Percentiles rank a stretch among this genome's conserved stretches.
Conservation (phyloP, 1,284 basidiomycete species). For the Flammula alnicola region DNA sequence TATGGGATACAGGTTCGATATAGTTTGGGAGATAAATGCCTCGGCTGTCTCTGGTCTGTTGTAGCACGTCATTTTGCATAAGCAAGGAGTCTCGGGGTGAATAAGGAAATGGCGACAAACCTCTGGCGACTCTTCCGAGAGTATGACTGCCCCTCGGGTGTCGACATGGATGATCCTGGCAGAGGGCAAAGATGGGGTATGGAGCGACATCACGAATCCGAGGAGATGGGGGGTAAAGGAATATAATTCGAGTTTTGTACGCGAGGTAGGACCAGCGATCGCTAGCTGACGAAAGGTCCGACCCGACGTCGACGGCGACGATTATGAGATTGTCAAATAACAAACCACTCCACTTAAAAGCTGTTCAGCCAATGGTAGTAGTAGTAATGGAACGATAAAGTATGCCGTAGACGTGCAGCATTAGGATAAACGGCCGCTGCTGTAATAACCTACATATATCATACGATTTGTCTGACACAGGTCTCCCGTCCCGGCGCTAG, state of each 20-base stretch:
- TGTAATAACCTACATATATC: too few species aligned
- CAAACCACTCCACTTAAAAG: too few species aligned
- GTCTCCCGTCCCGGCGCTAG: slow-evolving; percentile 15
- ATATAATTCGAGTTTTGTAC: too few species aligned
- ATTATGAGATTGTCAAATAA: too few species aligned
- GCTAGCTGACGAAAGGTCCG: neutral
- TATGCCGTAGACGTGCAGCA: too few species aligned
- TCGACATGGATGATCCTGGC: slow-evolving; percentile 84
- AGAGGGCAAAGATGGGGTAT: slow-evolving; percentile 62
- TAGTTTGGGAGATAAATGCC: slow-evolving; percentile 96
- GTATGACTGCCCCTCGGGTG: slow-evolving; percentile 86
- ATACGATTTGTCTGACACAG: slow-evolving; percentile 14
- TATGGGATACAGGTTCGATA: slow-evolving; percentile 95
- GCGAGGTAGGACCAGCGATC: too few species aligned
- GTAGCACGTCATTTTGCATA: slow-evolving; percentile 6
- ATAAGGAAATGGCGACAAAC: slow-evolving; percentile 55
- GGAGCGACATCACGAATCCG: slow-evolving; percentile 22
- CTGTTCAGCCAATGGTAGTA: too few species aligned
- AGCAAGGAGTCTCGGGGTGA: slow-evolving; percentile 1
- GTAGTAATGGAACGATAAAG: neutral
- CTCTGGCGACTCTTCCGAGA: slow-evolving; percentile 92
- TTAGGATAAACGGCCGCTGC: slow-evolving; percentile 1
- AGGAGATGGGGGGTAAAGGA: neutral
- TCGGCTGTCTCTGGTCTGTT: slow-evolving; percentile 87
- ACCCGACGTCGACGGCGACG: too few species aligned